Conservation (phyloP, 2,329 filamentous ascomycete species). For the Pseudogymnoascus sp. region DNA sequence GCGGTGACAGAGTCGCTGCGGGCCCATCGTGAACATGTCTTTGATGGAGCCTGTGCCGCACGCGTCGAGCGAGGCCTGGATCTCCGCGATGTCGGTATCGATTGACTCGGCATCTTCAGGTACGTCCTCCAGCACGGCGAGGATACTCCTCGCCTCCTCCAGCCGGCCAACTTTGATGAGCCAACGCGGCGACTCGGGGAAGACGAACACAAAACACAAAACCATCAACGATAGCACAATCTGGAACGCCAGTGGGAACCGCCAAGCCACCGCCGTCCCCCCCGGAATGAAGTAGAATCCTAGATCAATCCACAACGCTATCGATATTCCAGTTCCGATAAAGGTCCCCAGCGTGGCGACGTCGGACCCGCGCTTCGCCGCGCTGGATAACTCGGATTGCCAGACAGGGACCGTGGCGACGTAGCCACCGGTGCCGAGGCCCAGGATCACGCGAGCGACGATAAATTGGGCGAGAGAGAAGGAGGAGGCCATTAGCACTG, state of each 20-base stretch:
- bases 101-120: slow-evolving; percentile 25
- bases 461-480: slow-evolving; percentile 36
- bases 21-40: slow-evolving; percentile 39
- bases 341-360: slow-evolving; percentile 33
- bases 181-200: slow-evolving; percentile 34
- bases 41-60: slow-evolving; percentile 40
- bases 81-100: slow-evolving; percentile 33
- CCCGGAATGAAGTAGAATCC: slow-evolving; percentile 33
- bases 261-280: slow-evolving; percentile 27
- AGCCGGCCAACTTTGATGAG: slow-evolving; percentile 30
- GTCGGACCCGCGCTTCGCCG: slow-evolving; percentile 37
- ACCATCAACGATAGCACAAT: slow-evolving; percentile 29
- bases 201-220: slow-evolving; percentile 29
- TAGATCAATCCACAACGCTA: slow-evolving; percentile 40
- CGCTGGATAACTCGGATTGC: slow-evolving; percentile 33
- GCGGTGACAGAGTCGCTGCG: slow-evolving; percentile 42
- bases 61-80: slow-evolving; percentile 45
- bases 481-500: slow-evolving; percentile 35
- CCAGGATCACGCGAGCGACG: slow-evolving; percentile 35
- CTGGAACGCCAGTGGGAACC: slow-evolving; percentile 33
- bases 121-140: slow-evolving; percentile 31
- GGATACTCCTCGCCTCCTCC: slow-evolving; percentile 32
- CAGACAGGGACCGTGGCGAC: slow-evolving; percentile 37
- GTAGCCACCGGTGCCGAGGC: slow-evolving; percentile 33
- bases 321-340: slow-evolving; percentile 31